A percentile compares a stretch with the other conserved stretches of the same genome.
phyloP scores from a whole-genome alignment of 2,329 filamentous ascomycete species.

The Didymosphaeria variabile region DNA sequence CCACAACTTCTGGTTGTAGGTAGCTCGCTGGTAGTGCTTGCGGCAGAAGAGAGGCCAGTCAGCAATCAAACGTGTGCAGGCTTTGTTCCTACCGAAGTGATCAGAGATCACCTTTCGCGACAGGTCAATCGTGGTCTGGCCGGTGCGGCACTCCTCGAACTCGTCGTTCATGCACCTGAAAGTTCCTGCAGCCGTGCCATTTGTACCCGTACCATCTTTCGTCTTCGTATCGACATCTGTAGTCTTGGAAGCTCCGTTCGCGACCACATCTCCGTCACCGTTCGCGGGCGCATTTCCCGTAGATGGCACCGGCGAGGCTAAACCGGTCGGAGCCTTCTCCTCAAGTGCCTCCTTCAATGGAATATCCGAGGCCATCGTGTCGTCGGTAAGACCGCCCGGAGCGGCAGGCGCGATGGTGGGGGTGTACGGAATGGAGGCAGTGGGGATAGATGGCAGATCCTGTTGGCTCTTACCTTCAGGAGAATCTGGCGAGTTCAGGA shows the following conservation, averaged over 20 bases:
- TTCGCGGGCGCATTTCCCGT: neutral
- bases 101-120: constrained; percentile 52
- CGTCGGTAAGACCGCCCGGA: neutral
- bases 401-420: neutral
- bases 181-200: constrained; percentile 25
- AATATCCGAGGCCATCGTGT: neutral
- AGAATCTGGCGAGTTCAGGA: constrained; percentile 21
- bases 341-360: neutral
- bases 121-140: constrained; percentile 43
- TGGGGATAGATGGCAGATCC: neutral
- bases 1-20: constrained; percentile 48
- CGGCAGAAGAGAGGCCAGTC: constrained; percentile 50
- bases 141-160: constrained; percentile 40
- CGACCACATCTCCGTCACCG: neutral
- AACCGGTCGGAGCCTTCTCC: no score
- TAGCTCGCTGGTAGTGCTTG: constrained; percentile 53
- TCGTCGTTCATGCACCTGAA: constrained; percentile 46
- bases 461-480: neutral
- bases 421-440: neutral
- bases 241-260: neutral
- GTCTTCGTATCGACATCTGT: neutral
- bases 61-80: constrained; percentile 41
- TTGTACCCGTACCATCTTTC: neutral
- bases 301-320: constrained; percentile 2
- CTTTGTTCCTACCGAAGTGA: constrained; percentile 52